These are phyloP conservation scores for Cetradonia linearis DNA, from an alignment of 495 filamentous ascomycete species.

Conservation along the genomic window DNA sequence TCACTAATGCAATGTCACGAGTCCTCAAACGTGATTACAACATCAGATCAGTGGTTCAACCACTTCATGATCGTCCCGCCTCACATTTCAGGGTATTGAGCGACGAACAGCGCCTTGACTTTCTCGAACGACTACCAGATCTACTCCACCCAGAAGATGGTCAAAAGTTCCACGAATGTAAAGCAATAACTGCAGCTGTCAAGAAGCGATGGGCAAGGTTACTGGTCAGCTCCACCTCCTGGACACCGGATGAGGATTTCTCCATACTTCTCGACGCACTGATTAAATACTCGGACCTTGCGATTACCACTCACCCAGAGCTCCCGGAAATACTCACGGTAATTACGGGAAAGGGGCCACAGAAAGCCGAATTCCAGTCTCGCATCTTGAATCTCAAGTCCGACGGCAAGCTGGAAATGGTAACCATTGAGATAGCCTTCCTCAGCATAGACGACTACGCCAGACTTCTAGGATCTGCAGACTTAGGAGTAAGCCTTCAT, in stretches of 20 bases:
- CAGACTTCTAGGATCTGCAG: conserved; percentile 71
- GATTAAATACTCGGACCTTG: conserved; percentile 52
- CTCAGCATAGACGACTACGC: conserved; percentile 77
- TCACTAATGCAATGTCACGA: conserved; percentile 76
- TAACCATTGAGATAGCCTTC: conserved; percentile 72
- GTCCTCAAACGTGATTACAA: conserved; percentile 56
- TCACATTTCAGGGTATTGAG: conserved; percentile 65
- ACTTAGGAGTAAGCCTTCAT: conserved; percentile 84
- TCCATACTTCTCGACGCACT: conserved; percentile 78
- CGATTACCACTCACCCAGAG: conserved; percentile 26
- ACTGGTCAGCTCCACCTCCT: conserved; percentile 84
- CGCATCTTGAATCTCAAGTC: conserved; percentile 48
- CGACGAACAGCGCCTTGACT: conserved; percentile 39
- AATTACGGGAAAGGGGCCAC: conserved; percentile 89
- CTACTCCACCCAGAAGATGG: conserved; percentile 1
- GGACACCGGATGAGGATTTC: conserved; percentile 97
- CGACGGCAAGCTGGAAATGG: conserved; percentile 50
- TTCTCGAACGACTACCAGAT: conserved; percentile 47
- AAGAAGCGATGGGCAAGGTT: conserved; percentile 47
- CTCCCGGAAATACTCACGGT: conserved; percentile 66
- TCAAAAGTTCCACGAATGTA: conserved; percentile 2
- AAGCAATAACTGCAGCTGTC: conserved; percentile 33
- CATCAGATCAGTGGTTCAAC: conserved; percentile 51
- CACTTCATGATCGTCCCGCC: conserved; percentile 82
- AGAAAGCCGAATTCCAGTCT: conserved; percentile 63